These are phyloP conservation scores for Claviceps sp. DNA, from an alignment of 2,329 filamentous ascomycete species.

Conservation along the genomic window DNA sequence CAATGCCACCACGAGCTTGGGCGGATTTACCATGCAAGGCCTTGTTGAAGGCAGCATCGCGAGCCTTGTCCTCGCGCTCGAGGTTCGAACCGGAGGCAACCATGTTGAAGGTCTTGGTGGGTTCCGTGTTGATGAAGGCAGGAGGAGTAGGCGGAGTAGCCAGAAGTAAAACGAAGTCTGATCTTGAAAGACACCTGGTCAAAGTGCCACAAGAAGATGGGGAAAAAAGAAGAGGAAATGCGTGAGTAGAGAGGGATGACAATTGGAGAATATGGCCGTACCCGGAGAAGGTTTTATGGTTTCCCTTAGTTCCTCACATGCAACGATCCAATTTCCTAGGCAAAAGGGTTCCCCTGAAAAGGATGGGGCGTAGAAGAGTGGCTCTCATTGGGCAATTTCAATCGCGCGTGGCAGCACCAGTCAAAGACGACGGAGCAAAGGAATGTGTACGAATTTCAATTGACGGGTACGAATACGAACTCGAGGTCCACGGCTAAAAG, in stretches of 20 bases:
- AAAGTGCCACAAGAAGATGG: neutral
- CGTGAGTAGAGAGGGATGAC: neutral
- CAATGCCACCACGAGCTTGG: slow-evolving; percentile 56
- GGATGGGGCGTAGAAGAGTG: neutral
- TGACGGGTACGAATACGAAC: slow-evolving; percentile 10
- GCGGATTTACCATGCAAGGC: slow-evolving; percentile 67
- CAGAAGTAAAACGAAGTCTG: neutral
- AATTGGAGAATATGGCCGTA: neutral
- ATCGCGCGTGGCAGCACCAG: neutral
- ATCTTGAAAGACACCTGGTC: neutral
- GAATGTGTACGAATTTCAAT: too few species aligned
- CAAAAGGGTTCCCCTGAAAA: slow-evolving; percentile 4
- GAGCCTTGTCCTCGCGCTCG: slow-evolving; percentile 69
- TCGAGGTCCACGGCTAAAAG: neutral
- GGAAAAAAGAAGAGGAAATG: slow-evolving; percentile 2
- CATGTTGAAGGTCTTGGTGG: slow-evolving; percentile 25
- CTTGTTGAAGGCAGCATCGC: slow-evolving; percentile 86
- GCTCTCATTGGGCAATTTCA: slow-evolving; percentile 6
- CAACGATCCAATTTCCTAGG: neutral
- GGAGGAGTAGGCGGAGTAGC: slow-evolving; percentile 3
- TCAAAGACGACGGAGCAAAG: too few species aligned
- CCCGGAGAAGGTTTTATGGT: slow-evolving; percentile 3
- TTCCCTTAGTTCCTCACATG: slow-evolving; percentile 1
- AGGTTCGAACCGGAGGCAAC: slow-evolving; percentile 34
- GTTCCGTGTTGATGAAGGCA: neutral